phyloP scores from a whole-genome alignment of 192 early-diverging fungal genomes.

The Mortierella hygrophila region DNA sequence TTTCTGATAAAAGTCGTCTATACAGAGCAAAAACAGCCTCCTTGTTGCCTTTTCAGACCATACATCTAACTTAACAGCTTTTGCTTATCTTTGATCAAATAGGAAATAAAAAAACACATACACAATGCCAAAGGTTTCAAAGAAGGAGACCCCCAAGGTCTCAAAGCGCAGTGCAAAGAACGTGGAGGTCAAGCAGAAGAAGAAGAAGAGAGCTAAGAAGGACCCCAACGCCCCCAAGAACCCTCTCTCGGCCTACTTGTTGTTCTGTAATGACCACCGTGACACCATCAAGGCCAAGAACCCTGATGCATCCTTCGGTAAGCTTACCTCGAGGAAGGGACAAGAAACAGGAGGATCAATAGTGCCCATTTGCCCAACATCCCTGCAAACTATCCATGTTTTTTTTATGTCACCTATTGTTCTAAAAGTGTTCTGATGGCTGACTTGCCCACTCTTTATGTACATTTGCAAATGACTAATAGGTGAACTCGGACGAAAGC shows the following conservation, averaged over 20 bases:
- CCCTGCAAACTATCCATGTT: no score
- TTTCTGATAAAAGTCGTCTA: no score
- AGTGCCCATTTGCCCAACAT: no score
- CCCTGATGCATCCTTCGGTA: slow-evolving; percentile 80
- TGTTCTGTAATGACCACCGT: slow-evolving; percentile 89
- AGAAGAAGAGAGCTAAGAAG: slow-evolving; percentile 78
- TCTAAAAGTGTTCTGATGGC: no score
- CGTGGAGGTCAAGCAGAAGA: slow-evolving; percentile 63
- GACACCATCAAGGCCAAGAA: slow-evolving; percentile 81
- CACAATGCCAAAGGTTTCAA: slow-evolving; percentile 56
- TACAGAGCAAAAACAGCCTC: no score
- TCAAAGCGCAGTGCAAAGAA: slow-evolving; percentile 54
- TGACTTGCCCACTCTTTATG: background rate
- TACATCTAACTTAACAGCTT: no score
- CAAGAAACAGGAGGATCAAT: no score
- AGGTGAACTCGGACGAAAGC: slow-evolving; percentile 74
- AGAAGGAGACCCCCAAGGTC: slow-evolving; percentile 46
- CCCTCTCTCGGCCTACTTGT: slow-evolving; percentile 94
- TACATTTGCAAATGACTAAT: background rate
- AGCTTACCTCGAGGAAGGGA: background rate
- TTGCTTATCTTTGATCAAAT: background rate
- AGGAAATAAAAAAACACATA: background rate
- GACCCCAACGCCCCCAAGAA: slow-evolving; percentile 93
- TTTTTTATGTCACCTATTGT: no score
- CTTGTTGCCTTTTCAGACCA: no score